Percentiles rank a stretch among this genome's conserved stretches.
Conservation (phyloP, 352 stramenopile genomes). For the Pythium insidiosum region DNA sequence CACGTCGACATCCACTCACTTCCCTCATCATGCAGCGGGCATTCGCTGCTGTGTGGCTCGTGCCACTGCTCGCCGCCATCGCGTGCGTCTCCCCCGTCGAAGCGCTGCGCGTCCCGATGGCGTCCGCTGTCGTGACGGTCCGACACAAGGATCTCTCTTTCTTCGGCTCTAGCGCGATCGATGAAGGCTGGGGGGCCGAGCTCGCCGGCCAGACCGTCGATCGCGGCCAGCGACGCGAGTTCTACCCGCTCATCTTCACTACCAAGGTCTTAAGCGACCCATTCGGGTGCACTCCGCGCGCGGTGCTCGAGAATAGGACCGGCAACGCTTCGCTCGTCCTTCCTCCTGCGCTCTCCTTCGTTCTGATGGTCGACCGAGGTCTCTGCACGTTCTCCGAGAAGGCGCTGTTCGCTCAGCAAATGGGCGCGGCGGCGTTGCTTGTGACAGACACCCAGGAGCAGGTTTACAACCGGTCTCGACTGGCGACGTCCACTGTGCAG, state of each 20-base stretch:
- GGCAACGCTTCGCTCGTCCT: conserved; percentile 7
- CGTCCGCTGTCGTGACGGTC: conserved; percentile 47
- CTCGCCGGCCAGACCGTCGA: conserved; percentile 42
- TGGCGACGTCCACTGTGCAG: conserved; percentile 20
- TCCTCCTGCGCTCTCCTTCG: conserved; percentile 31
- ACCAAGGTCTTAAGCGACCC: conserved; percentile 26
- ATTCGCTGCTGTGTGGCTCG: not conserved
- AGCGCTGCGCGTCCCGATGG: conserved; percentile 5
- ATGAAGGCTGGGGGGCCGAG: conserved; percentile 41
- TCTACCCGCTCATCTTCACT: conserved; percentile 45
- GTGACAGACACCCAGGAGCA: conserved; percentile 66
- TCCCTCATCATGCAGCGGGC: too few species aligned
- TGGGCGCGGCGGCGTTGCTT: conserved; percentile 60
- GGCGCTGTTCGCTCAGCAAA: conserved; percentile 49
- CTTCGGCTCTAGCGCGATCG: conserved; percentile 41
- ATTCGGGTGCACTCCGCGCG: conserved; percentile 40
- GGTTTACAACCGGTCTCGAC: conserved; percentile 54
- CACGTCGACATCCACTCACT: not conserved
- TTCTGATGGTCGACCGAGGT: conserved; percentile 67
- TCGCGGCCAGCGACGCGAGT: conserved; percentile 27
- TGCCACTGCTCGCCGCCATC: not conserved
- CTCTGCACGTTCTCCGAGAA: conserved; percentile 74
- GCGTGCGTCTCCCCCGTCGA: not conserved
- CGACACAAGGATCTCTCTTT: conserved; percentile 39
- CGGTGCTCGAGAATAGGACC: conserved; percentile 15